Conservation (phyloP, 164 flowering plant genomes). For the Dillenia suffruticosa region DNA sequence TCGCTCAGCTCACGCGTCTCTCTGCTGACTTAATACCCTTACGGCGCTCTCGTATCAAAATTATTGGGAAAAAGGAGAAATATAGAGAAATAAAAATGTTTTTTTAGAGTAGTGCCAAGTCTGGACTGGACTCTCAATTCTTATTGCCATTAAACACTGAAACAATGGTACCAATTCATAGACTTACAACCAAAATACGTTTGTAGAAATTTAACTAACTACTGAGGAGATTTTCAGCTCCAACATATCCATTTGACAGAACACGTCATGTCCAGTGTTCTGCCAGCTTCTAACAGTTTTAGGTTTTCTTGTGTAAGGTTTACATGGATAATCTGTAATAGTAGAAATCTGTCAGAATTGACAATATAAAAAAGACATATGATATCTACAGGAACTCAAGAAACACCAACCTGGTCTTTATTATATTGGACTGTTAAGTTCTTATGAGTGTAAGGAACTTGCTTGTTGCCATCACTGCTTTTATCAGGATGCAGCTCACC, state of each 20-base stretch:
- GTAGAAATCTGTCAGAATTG: constrained; percentile 1
- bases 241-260: constrained; percentile 83
- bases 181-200: no score
- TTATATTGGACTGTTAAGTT: constrained; percentile 62
- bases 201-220: no score
- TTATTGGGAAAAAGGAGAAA: no score
- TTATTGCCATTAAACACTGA: no score
- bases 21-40: no score
- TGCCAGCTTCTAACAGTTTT: constrained; percentile 75
- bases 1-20: no score
- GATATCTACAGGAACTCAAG: background rate
- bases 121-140: no score
- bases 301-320: constrained; percentile 83
- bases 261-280: constrained; percentile 70
- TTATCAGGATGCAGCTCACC: constrained; percentile 83
- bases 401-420: constrained; percentile 67
- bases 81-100: no score
- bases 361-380: background rate
- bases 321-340: constrained; percentile 89
- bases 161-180: no score
- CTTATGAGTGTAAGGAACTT: constrained; percentile 78
- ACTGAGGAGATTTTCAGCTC: no score
- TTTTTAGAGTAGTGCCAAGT: no score
- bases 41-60: no score
- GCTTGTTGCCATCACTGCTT: constrained; percentile 60